These are phyloP conservation scores for Colletotrichum lupini DNA, from an alignment of 2,329 filamentous ascomycete genomes.

Conservation along the genomic window DNA sequence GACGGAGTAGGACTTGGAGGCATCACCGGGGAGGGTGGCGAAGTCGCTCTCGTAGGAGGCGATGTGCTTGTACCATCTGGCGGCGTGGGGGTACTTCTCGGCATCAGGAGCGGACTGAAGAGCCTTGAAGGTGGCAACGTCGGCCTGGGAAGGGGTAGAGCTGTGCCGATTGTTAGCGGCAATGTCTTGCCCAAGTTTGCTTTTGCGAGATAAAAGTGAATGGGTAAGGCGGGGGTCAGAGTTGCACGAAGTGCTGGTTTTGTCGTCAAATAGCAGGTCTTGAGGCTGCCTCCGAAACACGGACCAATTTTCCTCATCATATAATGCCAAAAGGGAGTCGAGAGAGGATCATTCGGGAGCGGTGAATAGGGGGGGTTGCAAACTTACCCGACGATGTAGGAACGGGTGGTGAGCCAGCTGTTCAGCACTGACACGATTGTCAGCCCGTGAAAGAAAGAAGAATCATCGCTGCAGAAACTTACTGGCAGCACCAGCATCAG, in stretches of 20 bases:
- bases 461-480: constrained; percentile 42
- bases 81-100: constrained; percentile 91
- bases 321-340: constrained; percentile 39
- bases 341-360: not conserved
- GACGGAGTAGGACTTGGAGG: constrained; percentile 86
- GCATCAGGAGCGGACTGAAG: constrained; percentile 80
- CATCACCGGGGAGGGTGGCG: constrained; percentile 88
- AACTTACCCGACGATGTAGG: constrained; percentile 86
- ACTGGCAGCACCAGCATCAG: constrained; percentile 70
- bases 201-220: not conserved
- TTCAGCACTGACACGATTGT: constrained; percentile 69
- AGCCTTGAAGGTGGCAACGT: constrained; percentile 95
- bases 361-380: not conserved
- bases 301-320: constrained; percentile 94
- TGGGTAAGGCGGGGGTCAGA: constrained; percentile 65
- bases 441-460: constrained; percentile 39
- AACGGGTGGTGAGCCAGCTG: constrained; percentile 78
- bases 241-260: constrained; percentile 77
- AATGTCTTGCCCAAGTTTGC: not conserved
- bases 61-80: constrained; percentile 99
- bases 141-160: constrained; percentile 85
- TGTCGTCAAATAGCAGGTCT: constrained; percentile 88
- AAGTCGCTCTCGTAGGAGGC: constrained; percentile 94
- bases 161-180: constrained; percentile 45
- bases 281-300: constrained; percentile 94